These are phyloP conservation scores for Zygosaccharomyces pseudorouxii DNA, from an alignment of 805 yeast genomes.

Conservation along the genomic window DNA sequence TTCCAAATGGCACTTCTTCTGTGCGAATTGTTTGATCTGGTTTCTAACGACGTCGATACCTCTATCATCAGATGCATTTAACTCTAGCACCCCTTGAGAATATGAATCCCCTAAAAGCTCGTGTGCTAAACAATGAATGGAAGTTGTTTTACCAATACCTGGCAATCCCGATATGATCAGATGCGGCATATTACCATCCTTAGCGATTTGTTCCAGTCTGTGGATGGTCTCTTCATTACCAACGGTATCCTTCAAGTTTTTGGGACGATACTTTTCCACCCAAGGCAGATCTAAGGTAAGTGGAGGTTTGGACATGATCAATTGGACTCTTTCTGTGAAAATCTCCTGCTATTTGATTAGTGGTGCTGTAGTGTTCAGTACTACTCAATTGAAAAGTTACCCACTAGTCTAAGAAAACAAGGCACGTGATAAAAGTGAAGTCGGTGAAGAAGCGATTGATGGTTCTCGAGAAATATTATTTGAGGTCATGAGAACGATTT, in stretches of 20 bases:
- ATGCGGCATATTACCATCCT: constrained; percentile 96
- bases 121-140: constrained; percentile 82
- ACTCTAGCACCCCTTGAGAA: constrained; percentile 79
- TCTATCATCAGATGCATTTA: constrained; percentile 95
- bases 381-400: not conserved
- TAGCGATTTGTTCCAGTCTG: constrained; percentile 74
- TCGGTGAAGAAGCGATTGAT: not conserved
- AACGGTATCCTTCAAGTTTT: constrained; percentile 72
- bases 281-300: constrained; percentile 39
- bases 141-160: constrained; percentile 96
- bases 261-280: constrained; percentile 97
- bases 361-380: not conserved
- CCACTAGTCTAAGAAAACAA: no score
- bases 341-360: not conserved
- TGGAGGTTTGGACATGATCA: constrained; percentile 12
- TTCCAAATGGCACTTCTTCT: constrained; percentile 82
- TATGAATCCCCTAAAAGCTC: constrained; percentile 72
- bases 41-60: constrained; percentile 96
- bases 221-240: constrained; percentile 91
- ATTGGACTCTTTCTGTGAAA: not conserved
- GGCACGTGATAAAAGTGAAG: not conserved
- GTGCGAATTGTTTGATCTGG: constrained; percentile 93
- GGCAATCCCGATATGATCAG: constrained; percentile 93
- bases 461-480: not conserved
- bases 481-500: no score